phyloP scores from a whole-genome alignment of 768 basidiomycete genomes.

The Serpula lacrymans region DNA sequence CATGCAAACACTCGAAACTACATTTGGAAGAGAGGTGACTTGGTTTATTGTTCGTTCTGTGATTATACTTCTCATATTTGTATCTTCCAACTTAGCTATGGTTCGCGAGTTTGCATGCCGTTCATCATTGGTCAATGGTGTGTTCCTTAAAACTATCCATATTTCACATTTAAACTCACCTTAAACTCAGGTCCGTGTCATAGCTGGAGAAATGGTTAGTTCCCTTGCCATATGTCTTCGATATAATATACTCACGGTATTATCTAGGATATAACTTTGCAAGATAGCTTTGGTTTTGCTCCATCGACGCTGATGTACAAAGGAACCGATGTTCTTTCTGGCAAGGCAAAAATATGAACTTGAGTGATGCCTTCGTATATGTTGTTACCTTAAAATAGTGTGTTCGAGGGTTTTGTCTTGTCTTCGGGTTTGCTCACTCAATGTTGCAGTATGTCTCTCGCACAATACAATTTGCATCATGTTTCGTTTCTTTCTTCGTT shows the following conservation, averaged over 20 bases:
- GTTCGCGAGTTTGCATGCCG: conserved; percentile 83
- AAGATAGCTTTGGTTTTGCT: conserved; percentile 81
- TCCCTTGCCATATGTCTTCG: conserved; percentile 2
- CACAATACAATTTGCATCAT: too few relatives aligned
- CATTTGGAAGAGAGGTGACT: conserved; percentile 74
- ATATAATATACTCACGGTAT: conserved; percentile 3
- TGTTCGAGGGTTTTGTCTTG: too few relatives aligned
- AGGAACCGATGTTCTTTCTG: conserved; percentile 61
- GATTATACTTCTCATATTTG: not conserved
- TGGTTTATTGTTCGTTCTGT: conserved; percentile 3
- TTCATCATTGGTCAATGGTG: conserved; percentile 92
- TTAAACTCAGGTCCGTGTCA: conserved; percentile 63
- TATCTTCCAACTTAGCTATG: conserved; percentile 53
- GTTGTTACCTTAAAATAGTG: too few relatives aligned
- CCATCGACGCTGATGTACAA: conserved; percentile 80
- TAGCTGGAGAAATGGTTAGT: conserved; percentile 78
- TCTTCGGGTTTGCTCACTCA: too few relatives aligned
- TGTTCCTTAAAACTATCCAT: conserved; percentile 15
- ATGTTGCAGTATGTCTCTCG: too few relatives aligned
- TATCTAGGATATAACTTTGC: conserved; percentile 57
- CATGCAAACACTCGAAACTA: conserved; percentile 71
- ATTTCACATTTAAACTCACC: conserved; percentile 7
- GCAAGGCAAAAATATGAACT: conserved; percentile 59
- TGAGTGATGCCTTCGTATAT: too few relatives aligned
- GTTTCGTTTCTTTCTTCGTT: too few relatives aligned